Base-by-base conservation (phyloP, 371 early-diverging fungal species). In the Entomophthora muscae region DNA sequence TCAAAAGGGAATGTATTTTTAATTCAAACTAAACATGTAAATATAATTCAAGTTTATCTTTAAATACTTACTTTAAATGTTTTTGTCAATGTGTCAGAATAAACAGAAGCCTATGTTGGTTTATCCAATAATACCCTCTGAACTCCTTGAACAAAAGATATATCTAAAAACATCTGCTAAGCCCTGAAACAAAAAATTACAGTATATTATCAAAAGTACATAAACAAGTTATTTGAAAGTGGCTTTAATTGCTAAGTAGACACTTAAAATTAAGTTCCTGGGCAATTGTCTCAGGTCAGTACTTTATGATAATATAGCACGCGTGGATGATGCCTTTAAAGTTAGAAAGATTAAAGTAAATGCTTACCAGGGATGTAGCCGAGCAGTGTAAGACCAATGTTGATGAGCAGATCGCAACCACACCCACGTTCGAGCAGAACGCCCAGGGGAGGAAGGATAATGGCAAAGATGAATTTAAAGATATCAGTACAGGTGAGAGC, bases 291-390 rank as follows among this genome's bases (percentile, higher is more conserved):
- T 42, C 17, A 42, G 17, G 17, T 32, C 66, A 73, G 58, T 75
- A 76, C 66, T 74, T 73, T 23, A 73, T 61, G 31, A 76, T 76
- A 32, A 76, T 75, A 65, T 75, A 76, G 63, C 73, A 68, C 32
- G 79, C 79, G 65, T 78, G 78, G 60, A 78, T 70, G 63, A 76
- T 70, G 23, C n/a, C n/a, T n/a, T n/a, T n/a, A n/a, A n/a, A n/a
- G n/a, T n/a, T n/a, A n/a, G n/a, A n/a, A n/a, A n/a, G n/a, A n/a
- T n/a, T n/a, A n/a, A n/a, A n/a, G n/a, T n/a, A n/a, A n/a, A n/a
- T n/a, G n/a, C n/a, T n/a, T n/a, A n/a, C 91, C 90, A 28, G 91
- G 91, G 67, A 90, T 79, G 67, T 79, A 86, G 32, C 91, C 91
- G 29, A 90, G 77, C 57, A 76, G 67, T 0, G 90, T 88, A 68